Evolutionary conservation across 257 asterid species (phyloP).

Genomic region (Gentiana macrophylla): DNA sequence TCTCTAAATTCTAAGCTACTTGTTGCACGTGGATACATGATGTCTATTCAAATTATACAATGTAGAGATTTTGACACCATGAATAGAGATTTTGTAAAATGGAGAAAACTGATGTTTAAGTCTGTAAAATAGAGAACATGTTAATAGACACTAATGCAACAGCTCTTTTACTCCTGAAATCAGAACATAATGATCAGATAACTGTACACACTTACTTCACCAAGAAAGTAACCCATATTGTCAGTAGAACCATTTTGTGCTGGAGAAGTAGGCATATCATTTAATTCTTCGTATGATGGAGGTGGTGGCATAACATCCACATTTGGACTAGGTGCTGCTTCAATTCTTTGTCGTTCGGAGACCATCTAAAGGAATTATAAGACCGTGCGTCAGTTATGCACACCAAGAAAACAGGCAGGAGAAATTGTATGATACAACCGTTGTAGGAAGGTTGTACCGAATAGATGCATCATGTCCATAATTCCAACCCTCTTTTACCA

Average conservation of each 20-base stretch:
- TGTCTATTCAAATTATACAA: too few relatives aligned
- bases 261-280: conserved; percentile 65
- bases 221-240: conserved; percentile 92
- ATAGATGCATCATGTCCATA: too few relatives aligned
- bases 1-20: too few relatives aligned
- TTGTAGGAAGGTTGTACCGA: too few relatives aligned
- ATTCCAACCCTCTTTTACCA: too few relatives aligned
- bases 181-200: conserved; percentile 4
- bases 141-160: too few relatives aligned
- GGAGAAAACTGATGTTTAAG: too few relatives aligned
- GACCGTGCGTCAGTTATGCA: conserved; percentile 8
- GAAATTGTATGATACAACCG: too few relatives aligned
- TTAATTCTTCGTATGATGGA: conserved; percentile 89
- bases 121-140: too few relatives aligned
- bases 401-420: neutral
- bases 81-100: too few relatives aligned
- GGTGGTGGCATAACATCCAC: conserved; percentile 65
- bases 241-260: conserved; percentile 77
- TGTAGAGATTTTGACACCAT: too few relatives aligned
- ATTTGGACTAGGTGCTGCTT: conserved; percentile 74
- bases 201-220: conserved; percentile 57
- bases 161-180: neutral
- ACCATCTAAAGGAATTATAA: conserved; percentile 48
- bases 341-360: conserved; percentile 87
- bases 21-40: too few relatives aligned